Base-by-base conservation (phyloP, 345 rosid genomes). In the Camelina neglecta region DNA sequence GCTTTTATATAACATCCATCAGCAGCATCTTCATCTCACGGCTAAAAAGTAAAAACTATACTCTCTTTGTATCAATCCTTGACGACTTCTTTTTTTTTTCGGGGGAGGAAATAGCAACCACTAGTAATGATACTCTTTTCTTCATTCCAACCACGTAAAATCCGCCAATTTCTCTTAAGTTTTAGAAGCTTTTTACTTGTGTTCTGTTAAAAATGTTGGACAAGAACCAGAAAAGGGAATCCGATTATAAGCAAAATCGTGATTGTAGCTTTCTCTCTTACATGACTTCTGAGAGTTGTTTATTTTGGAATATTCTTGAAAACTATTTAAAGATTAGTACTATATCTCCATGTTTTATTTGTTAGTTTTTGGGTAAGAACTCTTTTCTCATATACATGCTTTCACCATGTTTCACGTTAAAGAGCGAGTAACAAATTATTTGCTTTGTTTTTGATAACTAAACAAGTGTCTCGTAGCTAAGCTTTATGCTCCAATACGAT, bases 221-320 rank as follows among this genome's bases (percentile, higher is more conserved):
- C 39, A 56, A 33, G 76, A 72, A 72, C 42, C 42, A 62, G 50
- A 61, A 64, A 54, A 64, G 57, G 48, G 59, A 74, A 74, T 74
- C 78, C 78, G 72, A 74, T 65, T 65, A 47, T 11, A 74, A 74
- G 59, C 42, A 20, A 65, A 57, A 74, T 74, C 72, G 78, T 74
- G 78, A 74, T 65, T 74, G 58, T 74, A 74, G 77, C 29, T 42
- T 24, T 33, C 62, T 71, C 47, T 71, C 58, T 29, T 29, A n/a
- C 33, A 60, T 51, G 21, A 36, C 31, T 61, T 38, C 29, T 59
- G 74, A 33, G 66, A n/a, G 64, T 20, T 42, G 70, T 63, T 63
- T 63, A 48, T 36, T 57, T 59, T 48, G 38, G 48, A 66, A 48
- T 66, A 57, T 58, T 58, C 33, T 75, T 48, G 51, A 3, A 66